A percentile compares a stretch with the other conserved stretches of the same genome.
These are phyloP conservation scores for Truncatella angustata DNA, from an alignment of 2,329 filamentous ascomycete species.

Conservation along the genomic window DNA sequence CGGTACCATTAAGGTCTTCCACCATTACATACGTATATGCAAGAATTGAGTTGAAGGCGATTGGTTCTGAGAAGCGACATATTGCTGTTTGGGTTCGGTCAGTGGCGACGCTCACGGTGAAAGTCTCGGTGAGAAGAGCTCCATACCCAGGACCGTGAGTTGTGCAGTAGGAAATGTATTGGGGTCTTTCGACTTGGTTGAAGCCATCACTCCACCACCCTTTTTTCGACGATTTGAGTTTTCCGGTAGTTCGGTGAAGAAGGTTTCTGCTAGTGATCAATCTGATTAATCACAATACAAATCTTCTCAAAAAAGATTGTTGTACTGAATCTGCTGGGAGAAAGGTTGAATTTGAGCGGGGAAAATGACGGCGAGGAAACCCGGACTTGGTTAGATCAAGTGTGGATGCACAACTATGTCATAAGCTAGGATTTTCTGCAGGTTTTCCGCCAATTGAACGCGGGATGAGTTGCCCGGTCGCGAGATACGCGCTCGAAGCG, in stretches of 20 bases:
- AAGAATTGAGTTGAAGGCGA: slow-evolving; percentile 44
- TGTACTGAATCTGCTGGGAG: neutral
- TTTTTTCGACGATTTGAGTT: neutral
- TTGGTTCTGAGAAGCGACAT: slow-evolving; percentile 44
- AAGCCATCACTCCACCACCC: neutral
- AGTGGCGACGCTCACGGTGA: neutral
- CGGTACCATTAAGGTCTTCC: slow-evolving; percentile 34
- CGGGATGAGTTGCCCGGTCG: neutral
- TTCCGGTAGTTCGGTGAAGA: too few species aligned
- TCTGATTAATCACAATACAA: neutral
- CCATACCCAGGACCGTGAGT: slow-evolving; percentile 4
- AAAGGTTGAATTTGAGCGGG: neutral
- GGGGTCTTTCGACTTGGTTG: slow-evolving; percentile 1
- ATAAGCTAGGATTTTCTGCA: neutral
- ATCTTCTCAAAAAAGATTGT: neutral
- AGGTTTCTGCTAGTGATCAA: too few species aligned
- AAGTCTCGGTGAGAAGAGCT: neutral
- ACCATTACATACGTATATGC: slow-evolving; percentile 43
- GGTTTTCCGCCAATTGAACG: neutral
- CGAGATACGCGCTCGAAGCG: neutral
- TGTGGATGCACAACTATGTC: neutral
- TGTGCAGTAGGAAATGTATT: slow-evolving; percentile 5
- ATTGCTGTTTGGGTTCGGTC: slow-evolving; percentile 30
- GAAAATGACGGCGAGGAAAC: neutral
- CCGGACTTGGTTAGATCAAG: neutral